Evolutionary conservation across 352 stramenopile species (phyloP).

Genomic region (Halophytophthora batemanensis): DNA sequence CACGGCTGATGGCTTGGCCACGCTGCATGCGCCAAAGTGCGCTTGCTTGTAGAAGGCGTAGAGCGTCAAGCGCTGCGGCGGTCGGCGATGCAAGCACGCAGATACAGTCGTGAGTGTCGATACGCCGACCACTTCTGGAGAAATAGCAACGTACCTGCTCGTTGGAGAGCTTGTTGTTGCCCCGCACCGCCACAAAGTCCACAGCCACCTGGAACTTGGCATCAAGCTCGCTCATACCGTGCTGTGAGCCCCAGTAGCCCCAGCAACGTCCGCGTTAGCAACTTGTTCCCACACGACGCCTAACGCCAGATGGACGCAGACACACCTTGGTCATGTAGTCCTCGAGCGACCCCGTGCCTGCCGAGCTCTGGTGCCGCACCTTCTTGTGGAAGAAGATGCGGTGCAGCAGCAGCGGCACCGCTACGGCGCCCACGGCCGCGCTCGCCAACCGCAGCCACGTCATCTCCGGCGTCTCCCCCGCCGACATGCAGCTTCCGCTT

Average conservation of each 20-base stretch:
- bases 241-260: conserved; percentile 19
- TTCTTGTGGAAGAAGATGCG: conserved; percentile 48
- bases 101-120: neutral
- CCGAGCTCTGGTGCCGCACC: conserved; percentile 27
- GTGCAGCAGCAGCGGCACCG: conserved; percentile 53
- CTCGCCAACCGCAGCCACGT: conserved; percentile 38
- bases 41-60: conserved; percentile 87
- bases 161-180: conserved; percentile 52
- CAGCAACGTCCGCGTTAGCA: neutral
- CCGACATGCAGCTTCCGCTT: conserved; percentile 13
- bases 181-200: conserved; percentile 50
- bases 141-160: conserved; percentile 40
- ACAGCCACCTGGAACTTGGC: conserved; percentile 72
- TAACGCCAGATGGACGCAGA: neutral
- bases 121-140: neutral
- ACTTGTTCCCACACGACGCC: neutral
- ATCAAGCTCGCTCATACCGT: conserved; percentile 57
- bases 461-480: conserved; percentile 23
- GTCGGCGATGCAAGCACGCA: neutral
- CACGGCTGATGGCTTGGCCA: conserved; percentile 55
- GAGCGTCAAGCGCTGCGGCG: conserved; percentile 53
- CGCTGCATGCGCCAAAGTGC: conserved; percentile 47
- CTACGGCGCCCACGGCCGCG: conserved; percentile 25
- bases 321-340: conserved; percentile 55
- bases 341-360: conserved; percentile 36